Base-by-base conservation (phyloP, 352 stramenopile species). In the Pythium angustatum region DNA sequence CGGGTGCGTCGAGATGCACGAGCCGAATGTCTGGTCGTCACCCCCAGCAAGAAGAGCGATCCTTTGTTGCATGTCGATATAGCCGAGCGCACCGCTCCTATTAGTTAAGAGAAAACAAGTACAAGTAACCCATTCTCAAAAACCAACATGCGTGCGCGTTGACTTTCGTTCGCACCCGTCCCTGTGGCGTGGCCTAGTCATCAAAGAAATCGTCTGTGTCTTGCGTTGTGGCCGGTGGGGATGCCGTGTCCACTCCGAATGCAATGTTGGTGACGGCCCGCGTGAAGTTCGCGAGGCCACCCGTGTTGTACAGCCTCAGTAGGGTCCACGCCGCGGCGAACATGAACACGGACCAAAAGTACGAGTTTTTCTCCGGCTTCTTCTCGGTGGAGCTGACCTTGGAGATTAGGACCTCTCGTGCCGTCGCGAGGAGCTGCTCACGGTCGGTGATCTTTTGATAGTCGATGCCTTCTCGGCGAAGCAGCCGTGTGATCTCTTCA, bases 401-500 rank as follows among this genome's bases (percentile, higher is more conserved):
- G 19, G 78, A 62, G 22, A 72, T 52, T 19, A 93, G 54, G 21
- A 95, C 78, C 65, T 91, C 77, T 10, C 78, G 78, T 40, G 83
- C 84, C 6, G 78, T 93, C 41, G 89, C 83, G n/a, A 90, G 63
- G 38, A 93, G 82, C 52, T 93, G 69, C 4, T 93, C 81, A 8
- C 76, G 76, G 53, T 91, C 84, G 6, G 73, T 77, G 60, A 93
- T 91, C 53, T 85, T 84, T 58, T 91, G 79, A 40, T 88, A 87
- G 62, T 91, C 81, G 59, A 95, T 78, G 0, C 87, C 86, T 68
- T 93, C 86, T 14, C 66, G 58, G 14, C 66, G 56, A 1, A 93
- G 70, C 54, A 94, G 73, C 28, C 79, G 64, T 8, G 80, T 72
- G 67, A 93, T 92, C 63, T 93, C 73, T 30, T 77, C 67, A 45